phyloP scores from a whole-genome alignment of 208 protist species.

The Leishmania gerbilli region DNA sequence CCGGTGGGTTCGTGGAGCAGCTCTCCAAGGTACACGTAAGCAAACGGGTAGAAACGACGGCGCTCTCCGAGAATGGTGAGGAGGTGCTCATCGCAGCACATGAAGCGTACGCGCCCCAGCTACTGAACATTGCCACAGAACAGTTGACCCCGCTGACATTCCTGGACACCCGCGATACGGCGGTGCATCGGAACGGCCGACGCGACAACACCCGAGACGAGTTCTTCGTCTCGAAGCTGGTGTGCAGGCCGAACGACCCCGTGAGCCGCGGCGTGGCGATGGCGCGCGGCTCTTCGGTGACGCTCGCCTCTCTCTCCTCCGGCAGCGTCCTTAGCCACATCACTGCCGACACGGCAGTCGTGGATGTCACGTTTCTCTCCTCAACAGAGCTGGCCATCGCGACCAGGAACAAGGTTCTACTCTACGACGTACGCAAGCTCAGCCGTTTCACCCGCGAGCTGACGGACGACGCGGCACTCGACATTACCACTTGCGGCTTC shows the following conservation, averaged over 20 bases:
- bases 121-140: slow-evolving; percentile 67
- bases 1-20: slow-evolving; percentile 83
- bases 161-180: slow-evolving; percentile 65
- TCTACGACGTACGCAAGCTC: slow-evolving; percentile 85
- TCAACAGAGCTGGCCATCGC: slow-evolving; percentile 67
- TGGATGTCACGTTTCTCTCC: slow-evolving; percentile 55
- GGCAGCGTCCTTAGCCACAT: slow-evolving; percentile 67
- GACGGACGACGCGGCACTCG: slow-evolving; percentile 61
- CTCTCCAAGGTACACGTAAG: slow-evolving; percentile 66
- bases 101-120: slow-evolving; percentile 57
- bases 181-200: slow-evolving; percentile 65
- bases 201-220: slow-evolving; percentile 63
- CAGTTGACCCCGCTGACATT: slow-evolving; percentile 67
- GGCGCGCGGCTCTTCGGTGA: slow-evolving; percentile 56
- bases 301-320: slow-evolving; percentile 65
- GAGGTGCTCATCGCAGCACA: slow-evolving; percentile 67
- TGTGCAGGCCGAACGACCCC: slow-evolving; percentile 25
- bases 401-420: slow-evolving; percentile 52
- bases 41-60: slow-evolving; percentile 48
- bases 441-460: slow-evolving; percentile 58
- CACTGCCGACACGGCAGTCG: slow-evolving; percentile 46
- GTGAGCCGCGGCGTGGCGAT: slow-evolving; percentile 44
- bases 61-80: slow-evolving; percentile 69
- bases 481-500: slow-evolving; percentile 65
- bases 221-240: slow-evolving; percentile 56